Base-by-base conservation (phyloP, 805 yeast genomes). In the Schwanniomyces sp. region DNA sequence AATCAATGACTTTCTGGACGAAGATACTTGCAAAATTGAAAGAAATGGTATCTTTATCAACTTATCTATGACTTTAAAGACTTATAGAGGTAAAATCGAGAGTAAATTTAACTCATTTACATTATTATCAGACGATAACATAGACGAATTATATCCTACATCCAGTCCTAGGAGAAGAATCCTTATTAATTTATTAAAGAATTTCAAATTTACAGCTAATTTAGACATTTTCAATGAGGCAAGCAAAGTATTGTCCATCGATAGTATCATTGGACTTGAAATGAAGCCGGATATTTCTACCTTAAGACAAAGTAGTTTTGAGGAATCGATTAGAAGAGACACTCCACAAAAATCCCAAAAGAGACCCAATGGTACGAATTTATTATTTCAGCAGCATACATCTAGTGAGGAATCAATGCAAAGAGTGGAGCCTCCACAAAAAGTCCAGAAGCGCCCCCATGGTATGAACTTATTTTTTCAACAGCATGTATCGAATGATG, bases 31-130 rank as follows among this genome's bases (percentile, higher is more conserved):
- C 27, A 44, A 42, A 38, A 34, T 52, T 26, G 53, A 47, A 36
- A 36, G 38, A 10, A 46, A 51, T 25, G 52, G 52, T 7, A 40
- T 53, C 2, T 44, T 52, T 34, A 48, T 47, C 16, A 43, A 44
- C 14, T 42, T 48, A 7, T 44, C 42, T 3, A 49, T 52, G 34
- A 28, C 45, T 12, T 46, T 53, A 21, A 53, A 52, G 28, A 32
- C 32, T 6, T 53, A 51, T 32, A 41, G 40, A 27, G 47, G 48
- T 12, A 40, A 28, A 29, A 32, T 53, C 16, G 56, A 53, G 34
- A 53, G 54, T 11, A 32, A 30, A 17, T 47, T 38, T 24, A 29
- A 34, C 21, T 36, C 45, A 4, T 40, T 50, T 9, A 38, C 46
- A 4, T 18, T 42, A 16, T 32, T 48, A n/a, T 32, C 34, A 16